phyloP scores from a whole-genome alignment of 2,329 filamentous ascomycete species.

The Talaromyces sp. region DNA sequence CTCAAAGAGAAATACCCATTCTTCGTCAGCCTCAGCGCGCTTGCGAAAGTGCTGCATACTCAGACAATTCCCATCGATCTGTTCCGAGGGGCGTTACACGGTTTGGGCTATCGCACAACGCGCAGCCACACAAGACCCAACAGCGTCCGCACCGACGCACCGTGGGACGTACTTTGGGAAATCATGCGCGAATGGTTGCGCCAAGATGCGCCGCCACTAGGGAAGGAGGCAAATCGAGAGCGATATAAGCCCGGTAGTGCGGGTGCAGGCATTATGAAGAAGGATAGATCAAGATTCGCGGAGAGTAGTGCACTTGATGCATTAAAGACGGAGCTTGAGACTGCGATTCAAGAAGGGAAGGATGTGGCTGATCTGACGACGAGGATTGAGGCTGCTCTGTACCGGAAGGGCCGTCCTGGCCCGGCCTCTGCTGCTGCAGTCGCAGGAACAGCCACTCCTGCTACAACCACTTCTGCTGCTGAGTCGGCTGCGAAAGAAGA shows the following conservation, averaged over 20 bases:
- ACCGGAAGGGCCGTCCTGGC: slow-evolving; percentile 30
- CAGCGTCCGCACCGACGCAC: slow-evolving; percentile 89
- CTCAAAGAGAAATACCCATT: slow-evolving; percentile 62
- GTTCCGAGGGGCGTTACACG: slow-evolving; percentile 74
- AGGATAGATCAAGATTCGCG: slow-evolving; percentile 25
- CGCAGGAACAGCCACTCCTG: neutral
- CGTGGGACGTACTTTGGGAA: slow-evolving; percentile 87
- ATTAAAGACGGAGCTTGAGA: slow-evolving; percentile 38
- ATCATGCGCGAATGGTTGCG: slow-evolving; percentile 88
- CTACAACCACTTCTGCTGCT: slow-evolving; percentile 19
- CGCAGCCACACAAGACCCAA: slow-evolving; percentile 86
- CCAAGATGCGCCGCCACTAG: slow-evolving; percentile 52
- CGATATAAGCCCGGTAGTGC: slow-evolving; percentile 54
- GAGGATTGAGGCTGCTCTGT: slow-evolving; percentile 45
- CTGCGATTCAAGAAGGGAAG: slow-evolving; percentile 32
- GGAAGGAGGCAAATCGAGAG: neutral
- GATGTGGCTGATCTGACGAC: slow-evolving; percentile 40
- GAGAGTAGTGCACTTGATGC: slow-evolving; percentile 31
- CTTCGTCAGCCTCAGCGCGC: slow-evolving; percentile 72
- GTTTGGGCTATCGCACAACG: slow-evolving; percentile 76
- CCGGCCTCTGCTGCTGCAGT: neutral
- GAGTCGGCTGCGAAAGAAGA: slow-evolving; percentile 19
- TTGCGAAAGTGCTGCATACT: slow-evolving; percentile 76
- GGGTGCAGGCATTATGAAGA: slow-evolving; percentile 66
- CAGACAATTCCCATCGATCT: slow-evolving; percentile 74